Evolutionary conservation across 148 eudicot genomes (phyloP).

Genomic region (Vaccinium corymbosum): DNA sequence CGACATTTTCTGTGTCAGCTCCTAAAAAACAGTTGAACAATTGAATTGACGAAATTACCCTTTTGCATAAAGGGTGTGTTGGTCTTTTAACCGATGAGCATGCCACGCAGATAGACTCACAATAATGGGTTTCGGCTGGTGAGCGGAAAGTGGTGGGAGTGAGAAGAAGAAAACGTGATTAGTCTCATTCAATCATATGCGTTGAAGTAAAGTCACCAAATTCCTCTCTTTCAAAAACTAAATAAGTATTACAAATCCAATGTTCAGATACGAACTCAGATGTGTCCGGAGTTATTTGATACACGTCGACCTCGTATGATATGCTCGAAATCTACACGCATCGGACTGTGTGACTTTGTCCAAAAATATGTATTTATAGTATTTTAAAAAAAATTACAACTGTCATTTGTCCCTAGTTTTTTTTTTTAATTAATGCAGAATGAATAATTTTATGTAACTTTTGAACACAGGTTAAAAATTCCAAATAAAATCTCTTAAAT

Average conservation of each 20-base stretch:
- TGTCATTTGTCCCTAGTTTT: no score
- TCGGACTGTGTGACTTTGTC: not conserved
- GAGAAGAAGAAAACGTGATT: constrained; percentile 22
- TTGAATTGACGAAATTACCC: constrained; percentile 9
- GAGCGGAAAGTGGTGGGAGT: constrained; percentile 17
- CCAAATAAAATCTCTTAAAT: no score
- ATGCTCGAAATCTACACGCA: not conserved
- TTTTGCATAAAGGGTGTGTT: not conserved
- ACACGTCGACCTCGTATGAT: not conserved
- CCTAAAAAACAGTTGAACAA: not conserved
- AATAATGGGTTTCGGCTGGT: constrained; percentile 28
- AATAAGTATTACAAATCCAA: no score
- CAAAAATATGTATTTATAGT: no score
- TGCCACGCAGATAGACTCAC: constrained; percentile 5
- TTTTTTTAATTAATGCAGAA: no score
- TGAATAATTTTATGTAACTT: not conserved
- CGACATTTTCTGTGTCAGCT: not conserved
- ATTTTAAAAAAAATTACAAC: no score
- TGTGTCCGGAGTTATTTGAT: not conserved
- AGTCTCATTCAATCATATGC: constrained; percentile 25
- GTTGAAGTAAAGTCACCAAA: constrained; percentile 28
- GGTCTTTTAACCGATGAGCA: not conserved
- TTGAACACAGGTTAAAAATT: not conserved
- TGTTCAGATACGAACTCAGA: not conserved
- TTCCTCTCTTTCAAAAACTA: not conserved